Base-by-base conservation (phyloP, 352 stramenopile genomes). In the Phytopythium aichiense region DNA sequence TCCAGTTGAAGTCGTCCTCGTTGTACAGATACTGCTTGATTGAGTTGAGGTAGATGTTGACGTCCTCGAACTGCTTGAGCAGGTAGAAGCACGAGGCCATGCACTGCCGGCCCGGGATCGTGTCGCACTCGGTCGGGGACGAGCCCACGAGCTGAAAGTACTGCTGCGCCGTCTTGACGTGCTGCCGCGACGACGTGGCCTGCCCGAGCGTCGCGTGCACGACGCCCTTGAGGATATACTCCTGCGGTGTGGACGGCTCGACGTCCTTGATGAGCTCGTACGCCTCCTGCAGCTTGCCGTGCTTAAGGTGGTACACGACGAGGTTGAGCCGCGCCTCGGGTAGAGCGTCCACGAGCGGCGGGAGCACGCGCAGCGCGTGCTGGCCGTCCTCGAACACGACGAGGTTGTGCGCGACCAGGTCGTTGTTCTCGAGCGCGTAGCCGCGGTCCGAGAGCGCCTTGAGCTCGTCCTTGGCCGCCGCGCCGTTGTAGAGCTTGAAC, bases 1-100 rank as follows among this genome's bases (percentile, higher is more conserved):
- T 99, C 92, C 94, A 99, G 73, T 99, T 99, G 78, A 99, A 99
- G 57, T 97, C 90, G 76, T 99, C 95, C 74, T 98, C 94, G 67
- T 97, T 97, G 87, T 98, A 98, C 58, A 98, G 81, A 73, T 95
- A 94, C 58, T 95, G 83, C 74, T 98, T 98, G 77, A 98, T 95
- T 37, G 86, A 97, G 69, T 98, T 98, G 48, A 98, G 80, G 75
- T 98, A 98, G 53, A 98, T 98, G 74, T 98, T 98, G 68, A 98
- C 94, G 64, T 98, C 94, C 57, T 98, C 94, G 61, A 98, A 99
- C 65, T 98, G 87, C 67, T 97, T 95, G 71, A 98, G 83, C 58
- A 99, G 71, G 73, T 98, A 98, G 68, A 98, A 98, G 73, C 88
- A 98, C 42, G 90, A 98, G 8, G 95, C 96, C 96, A 98, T 99